phyloP scores from a whole-genome alignment of 768 basidiomycete genomes.

The Trametes cingulata region DNA sequence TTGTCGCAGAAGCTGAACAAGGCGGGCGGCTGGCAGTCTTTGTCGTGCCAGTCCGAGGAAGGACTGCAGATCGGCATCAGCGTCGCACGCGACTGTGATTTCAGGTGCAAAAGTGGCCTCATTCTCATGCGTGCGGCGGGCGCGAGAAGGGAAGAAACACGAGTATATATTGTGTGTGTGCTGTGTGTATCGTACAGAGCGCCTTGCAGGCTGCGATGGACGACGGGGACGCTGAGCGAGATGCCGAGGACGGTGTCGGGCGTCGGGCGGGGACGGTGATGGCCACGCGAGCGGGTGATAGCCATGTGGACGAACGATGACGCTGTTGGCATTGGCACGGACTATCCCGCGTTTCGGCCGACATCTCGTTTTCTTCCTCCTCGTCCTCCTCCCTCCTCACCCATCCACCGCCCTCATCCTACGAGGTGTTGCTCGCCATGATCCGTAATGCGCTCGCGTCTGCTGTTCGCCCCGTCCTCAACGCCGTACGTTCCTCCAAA shows the following conservation, averaged over 20 bases:
- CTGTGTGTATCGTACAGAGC: neutral
- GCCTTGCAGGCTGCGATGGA: neutral
- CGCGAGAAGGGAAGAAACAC: neutral
- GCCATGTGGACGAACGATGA: constrained; percentile 21
- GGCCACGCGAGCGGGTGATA: constrained; percentile 13
- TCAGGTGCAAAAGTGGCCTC: neutral
- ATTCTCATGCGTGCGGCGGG: neutral
- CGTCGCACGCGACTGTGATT: neutral
- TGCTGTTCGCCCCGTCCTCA: constrained; percentile 54
- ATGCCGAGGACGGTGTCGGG: neutral
- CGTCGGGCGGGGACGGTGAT: constrained; percentile 14
- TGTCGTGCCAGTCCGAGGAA: neutral
- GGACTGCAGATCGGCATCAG: neutral
- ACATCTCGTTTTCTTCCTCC: constrained; percentile 25
- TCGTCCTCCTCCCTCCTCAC: constrained; percentile 18
- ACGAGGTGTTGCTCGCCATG: constrained; percentile 42
- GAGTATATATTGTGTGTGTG: neutral
- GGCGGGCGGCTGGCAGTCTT: constrained; percentile 1
- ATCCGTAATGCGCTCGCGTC: constrained; percentile 65
- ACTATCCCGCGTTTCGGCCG: constrained; percentile 25
- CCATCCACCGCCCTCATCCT: constrained; percentile 3
- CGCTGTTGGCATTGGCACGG: constrained; percentile 16
- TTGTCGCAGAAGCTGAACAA: constrained; percentile 2
- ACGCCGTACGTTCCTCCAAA: constrained; percentile 46
- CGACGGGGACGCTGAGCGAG: neutral